A percentile compares a stretch with the other conserved stretches of the same genome.
Conservation (phyloP, 2,329 filamentous ascomycete genomes). For the Aciculosporium take region DNA sequence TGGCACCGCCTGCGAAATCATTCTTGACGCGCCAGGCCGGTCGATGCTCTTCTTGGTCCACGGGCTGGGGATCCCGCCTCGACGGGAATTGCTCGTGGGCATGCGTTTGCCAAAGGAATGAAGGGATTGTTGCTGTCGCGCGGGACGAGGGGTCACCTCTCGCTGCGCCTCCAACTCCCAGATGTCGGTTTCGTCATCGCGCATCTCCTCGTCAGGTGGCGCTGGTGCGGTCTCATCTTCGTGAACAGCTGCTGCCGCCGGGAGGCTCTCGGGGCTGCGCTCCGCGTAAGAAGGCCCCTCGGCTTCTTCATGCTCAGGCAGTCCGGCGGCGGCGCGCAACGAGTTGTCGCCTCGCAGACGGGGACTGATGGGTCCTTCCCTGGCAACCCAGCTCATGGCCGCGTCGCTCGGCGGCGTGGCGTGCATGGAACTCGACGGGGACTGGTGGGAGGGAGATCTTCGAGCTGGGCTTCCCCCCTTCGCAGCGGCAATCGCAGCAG, state of each 20-base stretch:
- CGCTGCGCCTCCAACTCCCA: constrained; percentile 45
- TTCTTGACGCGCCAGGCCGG: constrained; percentile 1
- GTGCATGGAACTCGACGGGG: constrained; percentile 20
- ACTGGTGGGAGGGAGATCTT: constrained; percentile 12
- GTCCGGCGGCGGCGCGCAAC: constrained; percentile 15
- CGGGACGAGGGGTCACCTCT: constrained; percentile 22
- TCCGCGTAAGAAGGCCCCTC: constrained; percentile 3
- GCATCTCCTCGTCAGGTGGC: constrained; percentile 9
- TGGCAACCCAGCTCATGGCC: constrained; percentile 30
- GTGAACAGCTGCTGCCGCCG: no score
- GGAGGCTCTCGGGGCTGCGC: no score
- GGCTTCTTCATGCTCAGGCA: constrained; percentile 2
- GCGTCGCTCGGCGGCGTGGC: constrained; percentile 20
- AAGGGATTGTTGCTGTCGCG: constrained; percentile 16
- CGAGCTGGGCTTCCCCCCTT: no score
- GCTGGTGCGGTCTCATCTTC: constrained; percentile 3
- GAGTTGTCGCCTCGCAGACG: constrained; percentile 21
- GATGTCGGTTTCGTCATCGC: constrained; percentile 34
- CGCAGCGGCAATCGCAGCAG: constrained; percentile 5
- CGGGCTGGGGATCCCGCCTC: constrained; percentile 21
- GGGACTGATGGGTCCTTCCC: constrained; percentile 23
- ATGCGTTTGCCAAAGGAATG: constrained; percentile 17
- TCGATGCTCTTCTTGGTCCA: constrained; percentile 21
- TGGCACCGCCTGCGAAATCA: constrained; percentile 7
- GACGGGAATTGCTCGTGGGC: constrained; percentile 10